These are phyloP conservation scores for Monarda citriodora DNA, from an alignment of 305 asterid genomes.

Conservation along the genomic window DNA sequence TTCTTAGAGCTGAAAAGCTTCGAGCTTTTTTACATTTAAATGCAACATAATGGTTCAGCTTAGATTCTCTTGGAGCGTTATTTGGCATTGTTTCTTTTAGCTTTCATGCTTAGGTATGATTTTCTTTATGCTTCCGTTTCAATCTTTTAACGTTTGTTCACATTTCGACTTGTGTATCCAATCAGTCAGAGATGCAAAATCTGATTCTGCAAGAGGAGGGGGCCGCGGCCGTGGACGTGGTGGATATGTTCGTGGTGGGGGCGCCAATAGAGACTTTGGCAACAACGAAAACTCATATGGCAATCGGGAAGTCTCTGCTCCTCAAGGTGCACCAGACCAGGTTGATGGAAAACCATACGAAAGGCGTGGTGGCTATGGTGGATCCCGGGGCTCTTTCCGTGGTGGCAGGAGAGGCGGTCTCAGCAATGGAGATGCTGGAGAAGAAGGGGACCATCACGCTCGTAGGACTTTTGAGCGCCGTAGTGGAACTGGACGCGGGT, in stretches of 20 bases:
- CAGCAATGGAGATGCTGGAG: conserved; percentile 69
- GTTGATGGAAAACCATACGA: conserved; percentile 59
- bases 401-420: conserved; percentile 72
- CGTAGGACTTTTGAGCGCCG: conserved; percentile 70
- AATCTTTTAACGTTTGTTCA: not conserved
- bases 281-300: conserved; percentile 45
- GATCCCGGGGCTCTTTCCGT: conserved; percentile 57
- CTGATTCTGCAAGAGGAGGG: conserved; percentile 73
- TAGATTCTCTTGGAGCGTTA: too few relatives aligned
- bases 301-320: conserved; percentile 50
- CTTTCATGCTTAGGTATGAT: too few relatives aligned
- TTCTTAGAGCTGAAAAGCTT: not conserved
- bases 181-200: conserved; percentile 66
- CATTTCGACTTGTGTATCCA: not conserved
- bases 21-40: not conserved
- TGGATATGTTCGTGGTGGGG: conserved; percentile 58
- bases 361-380: conserved; percentile 79
- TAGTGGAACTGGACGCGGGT: conserved; percentile 92
- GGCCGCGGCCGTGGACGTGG: too few relatives aligned
- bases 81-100: too few relatives aligned
- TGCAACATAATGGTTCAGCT: not conserved
- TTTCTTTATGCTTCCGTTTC: not conserved
- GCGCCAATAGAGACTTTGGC: conserved; percentile 53
- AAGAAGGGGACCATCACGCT: conserved; percentile 66
- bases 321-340: conserved; percentile 44